Conservation (phyloP, 805 yeast genomes). For the Spathaspora hagerdaliae region DNA sequence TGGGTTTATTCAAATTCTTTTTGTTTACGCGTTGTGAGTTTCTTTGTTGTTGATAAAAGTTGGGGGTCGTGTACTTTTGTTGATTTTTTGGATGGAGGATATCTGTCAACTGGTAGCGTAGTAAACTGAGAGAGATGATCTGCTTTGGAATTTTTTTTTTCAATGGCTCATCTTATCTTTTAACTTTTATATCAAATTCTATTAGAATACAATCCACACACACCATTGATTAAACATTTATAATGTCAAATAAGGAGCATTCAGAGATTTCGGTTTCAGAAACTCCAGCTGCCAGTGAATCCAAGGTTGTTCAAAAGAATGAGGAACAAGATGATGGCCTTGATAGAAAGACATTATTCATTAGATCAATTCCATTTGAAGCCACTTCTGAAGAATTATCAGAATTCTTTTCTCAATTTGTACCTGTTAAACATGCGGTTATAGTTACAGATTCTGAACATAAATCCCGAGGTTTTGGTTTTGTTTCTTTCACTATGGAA, state of each 20-base stretch:
- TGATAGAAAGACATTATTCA: conserved; percentile 70
- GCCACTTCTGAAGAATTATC: conserved; percentile 81
- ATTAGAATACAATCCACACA: too few species aligned
- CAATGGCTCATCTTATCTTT: too few species aligned
- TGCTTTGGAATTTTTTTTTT: background rate
- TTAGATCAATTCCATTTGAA: conserved; percentile 75
- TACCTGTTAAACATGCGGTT: conserved; percentile 93
- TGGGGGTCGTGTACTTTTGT: background rate
- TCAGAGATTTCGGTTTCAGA: background rate
- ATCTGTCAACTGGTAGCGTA: background rate
- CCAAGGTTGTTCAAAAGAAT: background rate
- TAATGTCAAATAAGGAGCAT: background rate
- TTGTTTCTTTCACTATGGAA: conserved; percentile 80
- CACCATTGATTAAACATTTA: too few species aligned
- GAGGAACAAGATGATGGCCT: conserved; percentile 26
- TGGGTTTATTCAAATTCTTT: background rate
- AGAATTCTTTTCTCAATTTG: conserved; percentile 84
- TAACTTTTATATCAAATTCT: too few species aligned
- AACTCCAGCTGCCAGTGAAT: background rate
- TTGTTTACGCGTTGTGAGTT: background rate
- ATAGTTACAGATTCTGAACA: conserved; percentile 76
- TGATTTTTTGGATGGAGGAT: background rate
- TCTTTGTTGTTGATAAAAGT: background rate
- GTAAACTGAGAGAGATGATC: background rate
- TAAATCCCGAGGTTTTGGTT: conserved; percentile 90